Base-by-base conservation (phyloP, 2,329 filamentous ascomycete species). In the Fusarium scirpi region DNA sequence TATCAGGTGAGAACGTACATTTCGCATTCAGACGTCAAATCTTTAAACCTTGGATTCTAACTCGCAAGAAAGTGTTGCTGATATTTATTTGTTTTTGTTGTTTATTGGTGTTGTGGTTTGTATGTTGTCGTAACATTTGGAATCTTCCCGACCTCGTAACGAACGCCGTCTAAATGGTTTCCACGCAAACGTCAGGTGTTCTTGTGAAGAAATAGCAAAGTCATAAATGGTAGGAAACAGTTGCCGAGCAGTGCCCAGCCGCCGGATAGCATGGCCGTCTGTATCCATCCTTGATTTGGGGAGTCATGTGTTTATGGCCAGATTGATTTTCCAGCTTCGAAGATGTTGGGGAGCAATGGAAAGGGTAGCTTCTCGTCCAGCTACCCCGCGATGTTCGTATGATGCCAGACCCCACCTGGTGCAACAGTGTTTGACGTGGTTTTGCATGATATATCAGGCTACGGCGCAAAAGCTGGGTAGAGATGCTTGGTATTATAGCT, bases 81-180 rank as follows among this genome's bases (percentile, higher is more conserved):
- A 25, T n/a, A 20, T 58, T 53, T 45, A 15, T 57, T 52, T 58
- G 27, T 43, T 24, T 49, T 24, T 59, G 4, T 13, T 22, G 40
- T 24, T 34, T 43, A 30, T 32, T 46, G 61, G 11, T 27, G 32
- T 25, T 58, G 25, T 58, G n/a, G 20, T 69, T 46, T 52, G 55
- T 52, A 38, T 38, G 47, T 44, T 68, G 59, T 68, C 57, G 55
- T 66, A 49, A 45, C 53, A 64, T 62, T 61, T 48, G 45, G 51
- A 34, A 57, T 62, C 48, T 49, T 63, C 53, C 40, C 43, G 47
- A 61, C 62, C 63, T 72, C 59, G 43, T 62, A 73, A 61, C 48
- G 49, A 62, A 73, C 73, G 73, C 69, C 63, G 67, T 74, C 73
- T 75, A 75, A 70, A 74, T 67, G 54, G 60, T 73, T 53, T 66